These are phyloP conservation scores for Salix viminalis DNA, from an alignment of 345 rosid species.

Conservation along the genomic window DNA sequence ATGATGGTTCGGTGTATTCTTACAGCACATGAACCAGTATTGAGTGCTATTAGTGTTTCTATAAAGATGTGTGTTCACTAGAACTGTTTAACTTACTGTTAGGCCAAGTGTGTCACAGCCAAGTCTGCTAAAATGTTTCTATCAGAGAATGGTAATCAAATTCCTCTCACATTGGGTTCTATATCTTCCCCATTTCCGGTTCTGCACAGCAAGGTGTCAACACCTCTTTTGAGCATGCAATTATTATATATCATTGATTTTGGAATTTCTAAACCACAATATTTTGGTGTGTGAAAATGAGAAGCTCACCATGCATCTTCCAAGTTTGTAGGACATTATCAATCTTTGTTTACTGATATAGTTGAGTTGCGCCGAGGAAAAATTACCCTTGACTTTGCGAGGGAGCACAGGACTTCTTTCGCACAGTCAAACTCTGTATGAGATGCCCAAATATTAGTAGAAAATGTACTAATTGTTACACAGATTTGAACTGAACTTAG, in stretches of 20 bases:
- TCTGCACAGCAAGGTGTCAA: neutral
- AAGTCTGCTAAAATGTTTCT: neutral
- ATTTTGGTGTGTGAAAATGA: neutral
- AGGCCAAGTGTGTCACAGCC: neutral
- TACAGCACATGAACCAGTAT: too few species aligned
- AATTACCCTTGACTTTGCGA: too few species aligned
- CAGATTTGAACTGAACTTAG: too few species aligned
- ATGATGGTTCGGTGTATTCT: too few species aligned
- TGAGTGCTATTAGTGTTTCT: too few species aligned
- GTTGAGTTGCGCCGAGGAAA: neutral
- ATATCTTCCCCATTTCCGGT: neutral
- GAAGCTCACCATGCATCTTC: neutral
- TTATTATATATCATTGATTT: neutral
- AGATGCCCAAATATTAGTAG: too few species aligned
- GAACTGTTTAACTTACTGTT: too few species aligned
- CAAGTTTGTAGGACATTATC: neutral
- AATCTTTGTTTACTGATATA: neutral
- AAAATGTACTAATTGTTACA: too few species aligned
- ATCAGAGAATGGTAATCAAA: neutral
- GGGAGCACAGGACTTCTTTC: too few species aligned
- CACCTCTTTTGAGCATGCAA: neutral
- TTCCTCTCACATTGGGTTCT: neutral
- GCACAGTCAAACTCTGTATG: too few species aligned
- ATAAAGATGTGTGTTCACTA: neutral
- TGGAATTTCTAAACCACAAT: neutral